A percentile compares a stretch with the other conserved stretches of the same genome.
Conservation (phyloP, 192 early-diverging fungal species). For the Coemansia sp. region DNA sequence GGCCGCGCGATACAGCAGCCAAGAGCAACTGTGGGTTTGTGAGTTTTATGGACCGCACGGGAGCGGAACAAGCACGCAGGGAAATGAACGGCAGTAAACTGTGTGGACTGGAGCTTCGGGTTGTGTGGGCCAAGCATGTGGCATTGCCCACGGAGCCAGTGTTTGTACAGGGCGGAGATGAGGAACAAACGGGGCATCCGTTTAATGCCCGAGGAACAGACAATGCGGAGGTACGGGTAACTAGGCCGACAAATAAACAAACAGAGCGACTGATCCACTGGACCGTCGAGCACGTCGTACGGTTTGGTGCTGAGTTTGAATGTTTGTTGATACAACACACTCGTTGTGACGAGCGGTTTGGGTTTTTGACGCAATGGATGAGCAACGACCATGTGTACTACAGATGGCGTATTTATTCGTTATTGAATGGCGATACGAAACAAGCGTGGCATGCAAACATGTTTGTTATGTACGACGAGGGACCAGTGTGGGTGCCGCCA, state of each 20-base stretch:
- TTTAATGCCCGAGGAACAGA: conserved; percentile 21
- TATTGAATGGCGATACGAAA: conserved; percentile 79
- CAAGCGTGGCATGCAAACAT: conserved; percentile 69
- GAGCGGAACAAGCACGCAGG: conserved; percentile 67
- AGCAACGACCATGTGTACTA: conserved; percentile 82
- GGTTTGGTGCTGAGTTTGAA: conserved; percentile 75
- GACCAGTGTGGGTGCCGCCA: conserved; percentile 84
- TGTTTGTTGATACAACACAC: conserved; percentile 63
- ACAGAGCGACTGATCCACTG: conserved; percentile 74
- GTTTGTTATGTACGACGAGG: conserved; percentile 85
- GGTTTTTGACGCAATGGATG: conserved; percentile 73
- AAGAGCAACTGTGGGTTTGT: conserved; percentile 88
- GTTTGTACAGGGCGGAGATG: conserved; percentile 39
- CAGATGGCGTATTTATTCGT: conserved; percentile 87
- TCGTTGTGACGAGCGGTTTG: conserved; percentile 61
- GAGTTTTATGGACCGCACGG: conserved; percentile 77
- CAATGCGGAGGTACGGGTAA: conserved; percentile 63
- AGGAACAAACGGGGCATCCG: conserved; percentile 16
- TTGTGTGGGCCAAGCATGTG: conserved; percentile 85
- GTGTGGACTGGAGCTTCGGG: conserved; percentile 47
- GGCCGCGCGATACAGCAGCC: conserved; percentile 78
- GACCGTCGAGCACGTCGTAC: conserved; percentile 74
- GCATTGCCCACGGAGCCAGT: conserved; percentile 69
- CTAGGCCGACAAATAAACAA: conserved; percentile 56
- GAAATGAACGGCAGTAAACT: conserved; percentile 60